Conservation (phyloP, 2,329 filamentous ascomycete species). For the Stemphylium vesicarium region DNA sequence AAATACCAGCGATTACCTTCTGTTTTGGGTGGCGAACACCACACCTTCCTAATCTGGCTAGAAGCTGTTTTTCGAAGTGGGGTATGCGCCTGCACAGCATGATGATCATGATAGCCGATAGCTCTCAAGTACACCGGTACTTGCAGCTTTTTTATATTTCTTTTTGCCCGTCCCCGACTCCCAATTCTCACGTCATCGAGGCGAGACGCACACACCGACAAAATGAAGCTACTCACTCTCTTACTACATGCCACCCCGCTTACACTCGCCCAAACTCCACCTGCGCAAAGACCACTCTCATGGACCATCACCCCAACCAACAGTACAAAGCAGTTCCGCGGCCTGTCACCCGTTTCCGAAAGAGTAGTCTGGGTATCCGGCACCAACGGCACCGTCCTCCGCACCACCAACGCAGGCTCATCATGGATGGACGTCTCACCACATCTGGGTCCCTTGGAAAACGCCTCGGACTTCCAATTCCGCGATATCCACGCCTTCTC, state of each 20-base stretch:
- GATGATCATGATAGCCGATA: no score
- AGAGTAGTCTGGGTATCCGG: conserved; percentile 33
- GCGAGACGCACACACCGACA: no score
- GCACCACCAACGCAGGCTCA: conserved; percentile 29
- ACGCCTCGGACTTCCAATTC: conserved; percentile 32
- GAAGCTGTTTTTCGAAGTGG: no score
- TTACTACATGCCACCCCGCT: not conserved
- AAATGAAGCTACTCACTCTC: not conserved
- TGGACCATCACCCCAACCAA: conserved; percentile 35
- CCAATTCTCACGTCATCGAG: no score
- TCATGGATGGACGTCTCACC: conserved; percentile 38
- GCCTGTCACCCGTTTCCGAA: conserved; percentile 30
- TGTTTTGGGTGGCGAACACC: no score
- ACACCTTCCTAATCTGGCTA: no score
- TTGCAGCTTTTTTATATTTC: no score
- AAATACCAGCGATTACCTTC: no score
- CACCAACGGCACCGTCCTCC: conserved; percentile 36
- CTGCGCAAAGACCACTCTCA: not conserved
- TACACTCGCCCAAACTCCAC: not conserved
- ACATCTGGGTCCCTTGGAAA: conserved; percentile 20
- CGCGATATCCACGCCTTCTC: conserved; percentile 40
- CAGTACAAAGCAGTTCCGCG: conserved; percentile 36
- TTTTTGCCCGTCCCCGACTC: no score
- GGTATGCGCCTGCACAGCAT: no score
- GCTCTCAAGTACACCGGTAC: no score